Evolutionary conservation across 225 moss, liverwort and hornwort genomes (phyloP), one percentile per base, ranked within the genome.

Genomic region (Pseudoscleropodium purum): DNA sequence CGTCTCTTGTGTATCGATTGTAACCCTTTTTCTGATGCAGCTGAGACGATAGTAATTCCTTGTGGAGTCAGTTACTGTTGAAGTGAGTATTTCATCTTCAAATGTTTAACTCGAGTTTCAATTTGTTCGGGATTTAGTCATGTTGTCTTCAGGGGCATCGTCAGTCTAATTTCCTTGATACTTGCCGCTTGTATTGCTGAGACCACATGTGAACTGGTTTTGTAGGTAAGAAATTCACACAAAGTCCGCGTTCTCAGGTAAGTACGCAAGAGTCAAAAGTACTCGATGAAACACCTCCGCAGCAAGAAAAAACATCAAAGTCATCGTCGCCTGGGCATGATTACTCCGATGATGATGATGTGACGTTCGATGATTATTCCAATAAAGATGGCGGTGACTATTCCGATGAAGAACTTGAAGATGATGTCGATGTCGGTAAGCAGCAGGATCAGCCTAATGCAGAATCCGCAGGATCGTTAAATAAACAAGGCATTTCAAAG

Each of bases 361-460:
- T 79, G 87, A 88, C 90, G 45, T 93, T 94, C 88, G 92, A 87
- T 82, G 88, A 86, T 86, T 91, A 89, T 93, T 92, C 95, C 75
- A 88, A 91, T 86, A 91, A 91, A 84, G 93, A 92, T 82, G 91
- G 76, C 73, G 90, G 89, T 80, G 85, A 91, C 86, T 91, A 91
- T 87, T 85, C 90, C 39, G 90, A 86, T 92, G 90, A 90, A 91
- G 93, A 93, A 81, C 90, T 83, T 90, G 91, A 90, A 91, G 81
- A 90, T 88, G 87, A 86, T 86, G 61, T 84, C 77, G 82, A 82
- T 90, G 89, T 85, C 75, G 95, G 92, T 83, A 92, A 88, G 73
- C 81, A 81, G 87, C 83, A 91, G 86, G 73, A 85, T 91, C 88
- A 87, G 51, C 72, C 47, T 47, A 80, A 21, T 57, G 56, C 41